Evolutionary conservation across 192 early-diverging fungal species (phyloP), one percentile per base, ranked within the genome.

Genomic region (Chytriomyces hyalinus): DNA sequence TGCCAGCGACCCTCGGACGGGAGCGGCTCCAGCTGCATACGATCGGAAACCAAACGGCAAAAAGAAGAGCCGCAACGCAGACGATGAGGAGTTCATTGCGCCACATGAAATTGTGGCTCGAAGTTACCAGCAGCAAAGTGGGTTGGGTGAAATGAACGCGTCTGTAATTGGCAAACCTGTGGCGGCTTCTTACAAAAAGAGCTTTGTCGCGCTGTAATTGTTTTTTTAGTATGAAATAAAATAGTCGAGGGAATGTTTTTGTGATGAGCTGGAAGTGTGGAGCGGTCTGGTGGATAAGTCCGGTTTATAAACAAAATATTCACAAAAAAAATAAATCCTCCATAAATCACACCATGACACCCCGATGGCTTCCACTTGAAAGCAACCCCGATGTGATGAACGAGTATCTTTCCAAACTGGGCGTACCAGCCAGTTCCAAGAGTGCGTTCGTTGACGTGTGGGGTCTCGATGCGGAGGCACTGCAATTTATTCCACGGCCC

Each of bases 351-450:
- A 36, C 36, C 36, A 36, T 36, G 36, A 47, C 48, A 72, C 66
- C 87, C 6, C 81, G 81, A 70, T 97, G 95, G 95, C 71, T 95
- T 11, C 94, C 95, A 6, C 90, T 97, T 49, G 95, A 97, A 84
- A 92, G 94, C 2, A 94, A 94, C 69, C 95, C 95, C 49, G 90
- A 94, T 44, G 93, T 93, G 78, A 83, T 70, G 46, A 57, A 26
- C 5, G 46, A 15, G 68, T 10, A 61, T 46, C 48, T 77, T 62
- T n/a, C 53, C 6, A 44, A 24, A 4, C 28, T 11, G 50, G 95
- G 95, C 36, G 91, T 94, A 0, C 50, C 36, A n/a, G 79, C 87
- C 26, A 44, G 74, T 2, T 67, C 77, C 10, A 44, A 49, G 17
- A 92, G 87, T 83, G 84, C 84, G 3, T 98, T 93, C 80, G 88